A percentile compares a stretch with the other conserved stretches of the same genome.
phyloP scores from a whole-genome alignment of 257 asterid species.

The Solanum megistacrolobum region DNA sequence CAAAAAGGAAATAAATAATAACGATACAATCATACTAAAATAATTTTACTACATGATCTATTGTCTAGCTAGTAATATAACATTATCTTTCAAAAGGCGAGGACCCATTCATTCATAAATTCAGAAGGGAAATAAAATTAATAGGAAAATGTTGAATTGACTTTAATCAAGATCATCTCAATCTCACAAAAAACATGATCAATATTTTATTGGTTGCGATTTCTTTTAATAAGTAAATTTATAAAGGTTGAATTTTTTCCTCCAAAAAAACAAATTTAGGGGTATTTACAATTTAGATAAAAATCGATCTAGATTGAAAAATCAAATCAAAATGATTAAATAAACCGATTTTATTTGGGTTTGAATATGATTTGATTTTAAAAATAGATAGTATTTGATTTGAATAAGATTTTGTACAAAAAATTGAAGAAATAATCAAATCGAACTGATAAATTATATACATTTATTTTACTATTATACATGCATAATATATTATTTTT shows the following conservation, averaged over 20 bases:
- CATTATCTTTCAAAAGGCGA: background rate
- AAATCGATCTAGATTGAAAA: no score
- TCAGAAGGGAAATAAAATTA: no score
- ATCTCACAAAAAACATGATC: background rate
- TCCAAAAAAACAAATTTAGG: background rate
- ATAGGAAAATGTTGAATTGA: no score
- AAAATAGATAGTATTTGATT: no score
- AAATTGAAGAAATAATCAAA: background rate
- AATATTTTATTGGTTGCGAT: background rate
- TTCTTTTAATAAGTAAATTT: background rate
- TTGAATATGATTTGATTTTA: background rate
- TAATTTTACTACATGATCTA: no score
- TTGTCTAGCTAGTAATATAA: no score
- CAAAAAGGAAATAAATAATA: no score
- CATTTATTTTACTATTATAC: background rate
- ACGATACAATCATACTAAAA: no score
- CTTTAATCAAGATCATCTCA: no score
- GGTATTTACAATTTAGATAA: background rate
- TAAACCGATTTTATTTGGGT: background rate
- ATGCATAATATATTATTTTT: background rate
- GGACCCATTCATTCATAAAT: background rate
- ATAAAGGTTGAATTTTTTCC: background rate
- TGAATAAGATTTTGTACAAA: no score
- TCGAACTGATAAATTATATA: no score
- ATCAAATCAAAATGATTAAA: no score